Evolutionary conservation across 2,329 filamentous ascomycete species (phyloP).

Genomic region (Alternaria sp.): DNA sequence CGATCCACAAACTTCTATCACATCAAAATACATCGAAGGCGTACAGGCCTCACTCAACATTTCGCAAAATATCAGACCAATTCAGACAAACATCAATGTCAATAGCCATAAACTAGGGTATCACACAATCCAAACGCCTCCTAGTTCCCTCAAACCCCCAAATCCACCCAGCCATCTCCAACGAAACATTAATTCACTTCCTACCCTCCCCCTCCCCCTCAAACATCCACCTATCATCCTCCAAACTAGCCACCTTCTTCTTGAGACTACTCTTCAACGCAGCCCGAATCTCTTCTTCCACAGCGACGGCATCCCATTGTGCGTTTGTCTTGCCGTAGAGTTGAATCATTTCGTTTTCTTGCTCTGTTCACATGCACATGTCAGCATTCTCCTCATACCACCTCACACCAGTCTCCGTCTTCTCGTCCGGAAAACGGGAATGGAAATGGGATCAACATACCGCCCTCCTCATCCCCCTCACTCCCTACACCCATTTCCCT

Average conservation of each 20-base stretch:
- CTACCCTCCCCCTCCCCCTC: slow-evolving; percentile 62
- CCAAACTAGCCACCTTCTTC: slow-evolving; percentile 73
- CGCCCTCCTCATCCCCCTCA: slow-evolving; percentile 42
- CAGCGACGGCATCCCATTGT: slow-evolving; percentile 34
- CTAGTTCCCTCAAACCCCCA: too few relatives aligned
- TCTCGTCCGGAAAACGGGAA: background rate
- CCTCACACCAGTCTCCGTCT: background rate
- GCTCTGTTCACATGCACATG: slow-evolving; percentile 24
- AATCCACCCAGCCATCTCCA: background rate
- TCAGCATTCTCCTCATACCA: background rate
- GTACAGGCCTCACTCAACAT: background rate
- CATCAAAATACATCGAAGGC: background rate
- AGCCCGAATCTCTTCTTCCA: slow-evolving; percentile 52
- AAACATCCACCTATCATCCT: slow-evolving; percentile 92
- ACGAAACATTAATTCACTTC: slow-evolving; percentile 1
- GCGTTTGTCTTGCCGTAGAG: slow-evolving; percentile 39
- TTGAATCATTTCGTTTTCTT: slow-evolving; percentile 42
- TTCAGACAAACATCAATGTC: background rate
- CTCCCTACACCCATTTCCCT: slow-evolving; percentile 29
- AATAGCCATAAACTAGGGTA: background rate
- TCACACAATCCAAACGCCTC: background rate
- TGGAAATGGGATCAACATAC: slow-evolving; percentile 16
- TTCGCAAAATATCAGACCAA: too few relatives aligned
- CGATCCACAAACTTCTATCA: background rate
- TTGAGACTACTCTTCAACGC: slow-evolving; percentile 68